phyloP scores from a whole-genome alignment of 371 early-diverging fungal species.

The Zychaea mexicana region DNA sequence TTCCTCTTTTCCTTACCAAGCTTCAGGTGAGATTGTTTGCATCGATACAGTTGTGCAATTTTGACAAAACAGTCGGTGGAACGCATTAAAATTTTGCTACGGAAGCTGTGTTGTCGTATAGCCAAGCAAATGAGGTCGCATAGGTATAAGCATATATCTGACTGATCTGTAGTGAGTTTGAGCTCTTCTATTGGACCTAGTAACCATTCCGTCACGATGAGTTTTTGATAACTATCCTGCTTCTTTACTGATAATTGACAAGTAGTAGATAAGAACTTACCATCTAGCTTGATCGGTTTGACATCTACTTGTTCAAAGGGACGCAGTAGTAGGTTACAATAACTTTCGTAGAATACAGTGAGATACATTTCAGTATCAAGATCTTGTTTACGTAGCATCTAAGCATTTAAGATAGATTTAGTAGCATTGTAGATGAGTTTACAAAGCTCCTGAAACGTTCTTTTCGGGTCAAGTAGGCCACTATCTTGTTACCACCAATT shows the following conservation, averaged over 20 bases:
- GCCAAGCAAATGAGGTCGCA: slow-evolving; percentile 77
- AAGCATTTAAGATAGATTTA: too few relatives aligned
- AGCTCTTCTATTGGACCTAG: slow-evolving; percentile 37
- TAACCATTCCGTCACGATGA: too few relatives aligned
- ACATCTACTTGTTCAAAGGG: slow-evolving; percentile 57
- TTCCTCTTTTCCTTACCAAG: slow-evolving; percentile 73
- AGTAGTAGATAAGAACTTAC: slow-evolving; percentile 14
- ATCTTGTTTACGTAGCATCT: slow-evolving; percentile 39
- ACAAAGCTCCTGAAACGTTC: background rate
- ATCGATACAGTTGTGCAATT: slow-evolving; percentile 65
- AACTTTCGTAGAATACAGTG: slow-evolving; percentile 71
- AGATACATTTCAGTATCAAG: slow-evolving; percentile 77
- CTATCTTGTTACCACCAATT: slow-evolving; percentile 19
- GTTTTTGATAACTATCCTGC: background rate
- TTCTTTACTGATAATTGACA: background rate
- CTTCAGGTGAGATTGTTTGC: slow-evolving; percentile 69
- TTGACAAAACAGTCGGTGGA: slow-evolving; percentile 61
- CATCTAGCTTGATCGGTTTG: slow-evolving; percentile 29
- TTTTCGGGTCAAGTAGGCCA: slow-evolving; percentile 22
- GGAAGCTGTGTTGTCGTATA: slow-evolving; percentile 70
- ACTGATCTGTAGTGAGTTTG: slow-evolving; percentile 26
- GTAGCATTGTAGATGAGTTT: background rate
- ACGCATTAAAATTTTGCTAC: slow-evolving; percentile 77
- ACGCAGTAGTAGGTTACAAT: slow-evolving; percentile 53
- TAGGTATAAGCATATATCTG: slow-evolving; percentile 56